A percentile compares a stretch with the other conserved stretches of the same genome.
phyloP scores from a whole-genome alignment of 73 alveolate genomes.

The Blepharisma stoltei region DNA sequence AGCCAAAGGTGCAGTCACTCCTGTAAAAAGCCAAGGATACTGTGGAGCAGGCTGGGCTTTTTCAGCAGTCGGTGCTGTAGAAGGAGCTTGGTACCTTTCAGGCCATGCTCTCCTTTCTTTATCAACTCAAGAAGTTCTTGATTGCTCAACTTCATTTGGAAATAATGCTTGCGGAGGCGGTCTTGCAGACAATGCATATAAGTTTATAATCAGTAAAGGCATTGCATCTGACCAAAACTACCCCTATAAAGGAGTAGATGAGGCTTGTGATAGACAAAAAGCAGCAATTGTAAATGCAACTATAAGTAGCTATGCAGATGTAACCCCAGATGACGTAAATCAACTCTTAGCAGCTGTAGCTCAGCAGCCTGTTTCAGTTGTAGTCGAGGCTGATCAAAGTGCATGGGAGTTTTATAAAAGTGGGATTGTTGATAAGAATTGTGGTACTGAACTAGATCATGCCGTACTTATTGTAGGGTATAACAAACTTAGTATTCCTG shows the following conservation, averaged over 20 bases:
- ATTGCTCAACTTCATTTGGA: conserved; percentile 49
- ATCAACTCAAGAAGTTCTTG: conserved; percentile 59
- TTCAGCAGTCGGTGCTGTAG: conserved; percentile 62
- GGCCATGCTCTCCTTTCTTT: conserved; percentile 35
- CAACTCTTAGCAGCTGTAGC: conserved; percentile 43
- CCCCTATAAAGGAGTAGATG: conserved; percentile 43
- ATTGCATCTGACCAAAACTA: conserved; percentile 33
- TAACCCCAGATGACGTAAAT: neutral
- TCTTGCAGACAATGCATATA: conserved; percentile 13
- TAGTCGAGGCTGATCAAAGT: conserved; percentile 58
- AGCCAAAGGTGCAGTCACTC: conserved; percentile 48
- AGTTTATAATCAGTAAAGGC: conserved; percentile 12
- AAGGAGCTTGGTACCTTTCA: conserved; percentile 32
- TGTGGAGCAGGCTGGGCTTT: conserved; percentile 93
- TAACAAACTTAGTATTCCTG: neutral
- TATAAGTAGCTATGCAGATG: neutral
- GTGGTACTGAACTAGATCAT: conserved; percentile 59
- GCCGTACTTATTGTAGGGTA: conserved; percentile 75
- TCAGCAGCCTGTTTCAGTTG: conserved; percentile 66
- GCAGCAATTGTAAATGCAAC: neutral
- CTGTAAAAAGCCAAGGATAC: conserved; percentile 71
- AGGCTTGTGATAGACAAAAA: conserved; percentile 23
- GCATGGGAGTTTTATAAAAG: conserved; percentile 54
- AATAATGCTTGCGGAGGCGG: conserved; percentile 57
- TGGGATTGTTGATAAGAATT: conserved; percentile 48